phyloP scores from a whole-genome alignment of 2,329 filamentous ascomycete genomes.

The Hypoxylon sp. region DNA sequence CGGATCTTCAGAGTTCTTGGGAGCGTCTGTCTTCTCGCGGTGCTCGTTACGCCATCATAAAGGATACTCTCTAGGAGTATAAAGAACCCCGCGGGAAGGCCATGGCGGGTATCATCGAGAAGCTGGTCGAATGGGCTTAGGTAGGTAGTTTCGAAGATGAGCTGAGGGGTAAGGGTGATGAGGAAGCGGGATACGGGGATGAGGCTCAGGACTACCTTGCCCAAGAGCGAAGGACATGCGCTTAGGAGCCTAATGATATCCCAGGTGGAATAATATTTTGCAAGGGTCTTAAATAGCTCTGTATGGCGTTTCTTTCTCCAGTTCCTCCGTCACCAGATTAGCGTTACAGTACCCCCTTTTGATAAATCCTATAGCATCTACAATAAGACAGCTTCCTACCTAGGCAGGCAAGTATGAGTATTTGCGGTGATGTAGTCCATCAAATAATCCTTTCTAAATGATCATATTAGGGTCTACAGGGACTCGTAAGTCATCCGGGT shows the following conservation, averaged over 20 bases:
- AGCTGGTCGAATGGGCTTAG: constrained; percentile 1
- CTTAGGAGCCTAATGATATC: not conserved
- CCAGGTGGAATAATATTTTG: not conserved
- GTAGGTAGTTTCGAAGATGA: not conserved
- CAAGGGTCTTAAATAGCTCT: too few species aligned
- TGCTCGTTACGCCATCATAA: not conserved
- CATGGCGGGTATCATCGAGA: not conserved
- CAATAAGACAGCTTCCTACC: too few species aligned
- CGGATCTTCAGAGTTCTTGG: not conserved
- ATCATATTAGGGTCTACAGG: too few species aligned
- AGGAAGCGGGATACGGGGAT: not conserved
- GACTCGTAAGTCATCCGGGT: too few species aligned
- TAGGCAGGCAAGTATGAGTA: too few species aligned
- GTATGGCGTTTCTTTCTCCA: too few species aligned
- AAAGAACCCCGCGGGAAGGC: not conserved
- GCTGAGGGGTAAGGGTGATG: not conserved
- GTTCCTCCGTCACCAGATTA: too few species aligned
- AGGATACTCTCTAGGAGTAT: not conserved
- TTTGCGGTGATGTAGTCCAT: too few species aligned
- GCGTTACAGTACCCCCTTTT: too few species aligned
- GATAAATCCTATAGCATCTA: too few species aligned
- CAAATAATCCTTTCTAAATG: too few species aligned
- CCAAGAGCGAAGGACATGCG: not conserved
- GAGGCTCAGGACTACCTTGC: not conserved
- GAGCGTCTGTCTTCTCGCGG: not conserved